A percentile compares a stretch with the other conserved stretches of the same genome.
These are phyloP conservation scores for Cyclotella distinguenda DNA, from an alignment of 108 stramenopile genomes.

Conservation along the genomic window DNA sequence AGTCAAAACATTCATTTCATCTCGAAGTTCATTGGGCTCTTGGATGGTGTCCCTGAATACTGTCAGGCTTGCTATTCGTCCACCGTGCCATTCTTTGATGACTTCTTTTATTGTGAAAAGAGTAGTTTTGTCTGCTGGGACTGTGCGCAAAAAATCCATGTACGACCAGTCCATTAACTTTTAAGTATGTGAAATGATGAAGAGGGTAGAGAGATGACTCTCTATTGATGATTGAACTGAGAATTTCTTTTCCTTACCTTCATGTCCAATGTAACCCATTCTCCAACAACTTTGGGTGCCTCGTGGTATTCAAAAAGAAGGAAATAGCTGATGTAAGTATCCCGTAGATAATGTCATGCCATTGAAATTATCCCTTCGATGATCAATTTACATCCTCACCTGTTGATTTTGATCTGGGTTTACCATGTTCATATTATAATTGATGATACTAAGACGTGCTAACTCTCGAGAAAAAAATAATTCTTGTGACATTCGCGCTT, in stretches of 20 bases:
- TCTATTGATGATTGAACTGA: neutral
- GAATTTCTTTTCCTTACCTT: conserved; percentile 11
- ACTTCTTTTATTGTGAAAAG: conserved; percentile 30
- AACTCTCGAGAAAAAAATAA: too few relatives aligned
- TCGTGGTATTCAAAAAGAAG: too few relatives aligned
- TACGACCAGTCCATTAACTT: conserved; percentile 36
- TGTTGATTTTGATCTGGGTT: too few relatives aligned
- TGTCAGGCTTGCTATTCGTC: conserved; percentile 22
- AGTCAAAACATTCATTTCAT: conserved; percentile 25
- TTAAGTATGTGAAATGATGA: neutral
- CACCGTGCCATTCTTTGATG: conserved; percentile 45
- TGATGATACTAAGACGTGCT: too few relatives aligned
- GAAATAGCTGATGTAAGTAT: too few relatives aligned
- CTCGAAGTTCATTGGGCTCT: conserved; percentile 29
- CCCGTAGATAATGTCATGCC: too few relatives aligned
- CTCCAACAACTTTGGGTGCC: conserved; percentile 6
- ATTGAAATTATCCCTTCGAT: too few relatives aligned
- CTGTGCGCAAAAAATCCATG: conserved; percentile 36
- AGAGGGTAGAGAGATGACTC: neutral
- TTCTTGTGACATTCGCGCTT: too few relatives aligned
- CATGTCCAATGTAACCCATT: conserved; percentile 35
- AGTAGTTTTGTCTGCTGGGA: conserved; percentile 19
- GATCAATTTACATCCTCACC: too few relatives aligned
- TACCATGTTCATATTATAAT: too few relatives aligned
- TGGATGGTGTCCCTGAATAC: conserved; percentile 28